A percentile compares a stretch with the other conserved stretches of the same genome.
These are phyloP conservation scores for Vaucheria bursata DNA, from an alignment of 352 stramenopile genomes.

Conservation along the genomic window DNA sequence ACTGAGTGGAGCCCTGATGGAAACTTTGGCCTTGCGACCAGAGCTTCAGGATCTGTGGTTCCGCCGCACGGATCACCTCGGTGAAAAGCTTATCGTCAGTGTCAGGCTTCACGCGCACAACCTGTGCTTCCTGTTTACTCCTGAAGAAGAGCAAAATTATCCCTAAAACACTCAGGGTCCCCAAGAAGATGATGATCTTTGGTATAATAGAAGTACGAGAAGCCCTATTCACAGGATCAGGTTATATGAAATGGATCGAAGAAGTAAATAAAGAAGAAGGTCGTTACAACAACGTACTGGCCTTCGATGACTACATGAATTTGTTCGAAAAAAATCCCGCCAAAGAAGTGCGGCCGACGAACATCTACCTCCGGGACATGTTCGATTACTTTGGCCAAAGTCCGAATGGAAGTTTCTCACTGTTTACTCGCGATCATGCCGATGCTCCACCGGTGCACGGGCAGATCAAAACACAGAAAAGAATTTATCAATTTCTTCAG, in stretches of 20 bases:
- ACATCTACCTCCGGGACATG: not conserved
- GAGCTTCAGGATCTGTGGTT: not conserved
- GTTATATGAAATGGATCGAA: conserved; percentile 6
- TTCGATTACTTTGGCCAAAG: conserved; percentile 2
- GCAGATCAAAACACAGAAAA: not conserved
- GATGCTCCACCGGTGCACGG: not conserved
- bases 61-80: not conserved
- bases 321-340: not conserved
- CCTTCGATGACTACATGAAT: conserved; percentile 1
- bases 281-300: not conserved
- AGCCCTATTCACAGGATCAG: conserved; percentile 4
- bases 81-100: not conserved
- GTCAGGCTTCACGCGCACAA: not conserved
- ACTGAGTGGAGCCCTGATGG: not conserved
- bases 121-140: not conserved
- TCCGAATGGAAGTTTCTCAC: not conserved
- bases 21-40: not conserved
- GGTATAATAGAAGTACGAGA: not conserved
- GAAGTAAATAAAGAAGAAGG: conserved; percentile 8
- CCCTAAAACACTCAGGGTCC: not conserved
- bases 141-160: conserved; percentile 4
- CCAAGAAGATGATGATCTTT: not conserved
- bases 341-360: not conserved
- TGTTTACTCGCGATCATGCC: not conserved
- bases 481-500: conserved; percentile 2